Percentiles rank a stretch among this genome's conserved stretches.
Conservation (phyloP, 2,329 filamentous ascomycete species). For the Ophiocordyceps camponoti-rufipedis region DNA sequence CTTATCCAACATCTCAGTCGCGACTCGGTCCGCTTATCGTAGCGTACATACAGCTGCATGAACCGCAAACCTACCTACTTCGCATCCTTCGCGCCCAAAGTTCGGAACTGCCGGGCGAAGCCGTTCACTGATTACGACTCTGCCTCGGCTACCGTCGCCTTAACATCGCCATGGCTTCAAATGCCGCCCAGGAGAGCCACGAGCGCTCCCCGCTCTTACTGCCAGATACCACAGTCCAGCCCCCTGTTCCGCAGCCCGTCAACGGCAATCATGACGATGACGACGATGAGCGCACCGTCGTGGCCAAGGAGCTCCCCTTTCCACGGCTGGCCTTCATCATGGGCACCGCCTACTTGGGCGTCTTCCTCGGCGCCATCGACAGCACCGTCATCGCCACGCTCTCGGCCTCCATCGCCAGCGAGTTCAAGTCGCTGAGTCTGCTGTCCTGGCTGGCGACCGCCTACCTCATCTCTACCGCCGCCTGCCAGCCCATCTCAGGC, state of each 20-base stretch:
- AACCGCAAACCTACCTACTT: no score
- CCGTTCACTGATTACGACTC: no score
- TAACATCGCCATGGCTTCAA: not conserved
- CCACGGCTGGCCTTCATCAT: slow-evolving; percentile 34
- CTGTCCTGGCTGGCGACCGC: slow-evolving; percentile 79
- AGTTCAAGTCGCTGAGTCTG: slow-evolving; percentile 63
- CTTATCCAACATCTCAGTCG: no score
- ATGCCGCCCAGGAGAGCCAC: not conserved
- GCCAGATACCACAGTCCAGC: not conserved
- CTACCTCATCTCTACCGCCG: slow-evolving; percentile 77
- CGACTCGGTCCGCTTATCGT: no score
- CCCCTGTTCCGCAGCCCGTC: not conserved
- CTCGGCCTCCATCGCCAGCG: slow-evolving; percentile 64
- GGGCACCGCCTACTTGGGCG: slow-evolving; percentile 37
- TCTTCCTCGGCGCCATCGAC: slow-evolving; percentile 50
- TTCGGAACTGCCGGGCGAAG: no score
- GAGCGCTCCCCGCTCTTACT: not conserved
- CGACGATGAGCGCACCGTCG: slow-evolving; percentile 25
- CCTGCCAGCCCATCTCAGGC: slow-evolving; percentile 70
- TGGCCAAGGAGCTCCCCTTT: slow-evolving; percentile 27
- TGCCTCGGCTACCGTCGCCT: no score
- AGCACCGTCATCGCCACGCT: slow-evolving; percentile 74
- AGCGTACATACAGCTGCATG: no score
- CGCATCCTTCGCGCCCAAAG: no score
- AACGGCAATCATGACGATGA: not conserved